phyloP scores from a whole-genome alignment of 164 flowering plant genomes.

The Sedum album region DNA sequence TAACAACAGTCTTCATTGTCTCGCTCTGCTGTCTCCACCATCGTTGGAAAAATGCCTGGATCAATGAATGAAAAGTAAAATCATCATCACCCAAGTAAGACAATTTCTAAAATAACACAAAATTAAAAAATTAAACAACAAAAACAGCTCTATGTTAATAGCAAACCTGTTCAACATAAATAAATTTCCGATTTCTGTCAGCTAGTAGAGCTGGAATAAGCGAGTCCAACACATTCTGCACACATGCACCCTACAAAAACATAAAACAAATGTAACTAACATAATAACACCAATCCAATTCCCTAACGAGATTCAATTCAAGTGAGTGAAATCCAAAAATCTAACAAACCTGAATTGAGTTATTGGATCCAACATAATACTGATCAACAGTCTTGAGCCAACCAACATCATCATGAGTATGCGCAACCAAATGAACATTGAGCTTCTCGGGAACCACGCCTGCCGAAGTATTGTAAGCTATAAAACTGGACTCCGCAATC shows the following conservation, averaged over 20 bases:
- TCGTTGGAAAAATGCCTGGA: slow-evolving; percentile 50
- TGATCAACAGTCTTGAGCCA: slow-evolving; percentile 11
- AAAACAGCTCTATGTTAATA: neutral
- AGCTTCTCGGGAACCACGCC: slow-evolving; percentile 1
- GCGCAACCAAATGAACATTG: slow-evolving; percentile 9
- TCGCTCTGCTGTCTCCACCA: slow-evolving; percentile 58
- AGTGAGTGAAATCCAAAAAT: neutral
- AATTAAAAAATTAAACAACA: neutral
- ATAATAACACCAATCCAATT: neutral
- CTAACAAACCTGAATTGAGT: slow-evolving; percentile 8
- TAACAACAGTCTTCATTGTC: slow-evolving; percentile 26
- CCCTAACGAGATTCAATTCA: neutral
- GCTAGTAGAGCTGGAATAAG: slow-evolving; percentile 41
- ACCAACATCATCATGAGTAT: slow-evolving; percentile 10
- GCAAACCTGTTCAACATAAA: slow-evolving; percentile 46
- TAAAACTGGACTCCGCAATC: neutral
- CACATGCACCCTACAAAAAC: slow-evolving; percentile 49
- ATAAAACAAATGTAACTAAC: neutral
- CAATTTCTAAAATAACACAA: neutral
- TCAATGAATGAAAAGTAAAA: neutral
- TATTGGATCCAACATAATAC: slow-evolving; percentile 10
- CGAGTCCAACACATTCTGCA: slow-evolving; percentile 55
- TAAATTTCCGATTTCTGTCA: slow-evolving; percentile 53
- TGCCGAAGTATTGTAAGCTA: neutral
- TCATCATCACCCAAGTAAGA: neutral